Evolutionary conservation across 1,284 basidiomycete genomes (phyloP).

Genomic region (Testicularia cyperi): DNA sequence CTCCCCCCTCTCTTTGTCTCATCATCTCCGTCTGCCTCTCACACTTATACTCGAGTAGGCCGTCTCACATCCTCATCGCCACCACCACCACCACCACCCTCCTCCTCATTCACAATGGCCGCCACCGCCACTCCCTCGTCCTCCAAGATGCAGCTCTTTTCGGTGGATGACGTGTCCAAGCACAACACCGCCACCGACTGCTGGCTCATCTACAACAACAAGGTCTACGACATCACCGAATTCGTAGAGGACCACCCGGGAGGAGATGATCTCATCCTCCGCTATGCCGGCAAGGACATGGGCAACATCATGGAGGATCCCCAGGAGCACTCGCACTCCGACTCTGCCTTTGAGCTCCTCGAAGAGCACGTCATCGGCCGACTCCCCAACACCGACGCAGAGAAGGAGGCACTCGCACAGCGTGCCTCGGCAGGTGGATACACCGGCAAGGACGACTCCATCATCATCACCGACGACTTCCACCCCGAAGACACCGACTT

Average conservation of each 20-base stretch:
- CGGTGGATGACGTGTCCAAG: conserved; percentile 36
- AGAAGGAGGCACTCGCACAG: conserved; percentile 18
- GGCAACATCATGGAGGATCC: conserved; percentile 78
- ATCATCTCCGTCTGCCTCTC: too few relatives aligned
- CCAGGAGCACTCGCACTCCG: conserved; percentile 87
- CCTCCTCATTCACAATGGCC: conserved; percentile 2
- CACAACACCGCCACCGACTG: conserved; percentile 69
- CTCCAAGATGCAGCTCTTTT: conserved; percentile 41
- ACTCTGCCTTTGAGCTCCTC: conserved; percentile 87
- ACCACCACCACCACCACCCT: not conserved
- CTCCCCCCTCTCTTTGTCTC: too few relatives aligned
- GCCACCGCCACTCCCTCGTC: conserved; percentile 15
- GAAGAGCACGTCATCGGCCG: conserved; percentile 67
- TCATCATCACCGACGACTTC: conserved; percentile 69
- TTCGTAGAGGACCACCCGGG: conserved; percentile 64
- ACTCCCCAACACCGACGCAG: conserved; percentile 35
- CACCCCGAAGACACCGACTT: conserved; percentile 52
- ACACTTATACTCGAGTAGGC: too few relatives aligned
- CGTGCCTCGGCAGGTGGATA: conserved; percentile 35
- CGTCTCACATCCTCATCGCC: too few relatives aligned
- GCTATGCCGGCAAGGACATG: conserved; percentile 82
- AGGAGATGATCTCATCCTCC: conserved; percentile 64
- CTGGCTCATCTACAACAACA: conserved; percentile 62
- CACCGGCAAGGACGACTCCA: conserved; percentile 47
- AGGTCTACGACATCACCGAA: conserved; percentile 64